Percentiles rank a stretch among this genome's conserved stretches.
phyloP scores from a whole-genome alignment of 208 protist genomes.

The Porcisia deanei region DNA sequence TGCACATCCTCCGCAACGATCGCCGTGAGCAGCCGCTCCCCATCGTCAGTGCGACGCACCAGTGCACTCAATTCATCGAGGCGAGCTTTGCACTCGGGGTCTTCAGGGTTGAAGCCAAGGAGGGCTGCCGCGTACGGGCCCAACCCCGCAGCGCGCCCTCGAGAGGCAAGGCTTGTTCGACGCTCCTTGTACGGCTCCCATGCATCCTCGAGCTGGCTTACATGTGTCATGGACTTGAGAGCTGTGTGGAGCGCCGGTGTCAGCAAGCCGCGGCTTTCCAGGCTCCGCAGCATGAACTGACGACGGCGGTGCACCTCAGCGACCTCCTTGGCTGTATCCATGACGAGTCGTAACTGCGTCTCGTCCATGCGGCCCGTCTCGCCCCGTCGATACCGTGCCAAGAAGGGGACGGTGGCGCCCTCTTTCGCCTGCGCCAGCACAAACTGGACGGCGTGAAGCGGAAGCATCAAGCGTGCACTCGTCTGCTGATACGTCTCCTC shows the following conservation, averaged over 20 bases:
- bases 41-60: slow-evolving; percentile 42
- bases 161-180: slow-evolving; percentile 70
- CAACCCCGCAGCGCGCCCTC: slow-evolving; percentile 72
- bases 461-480: slow-evolving; percentile 40
- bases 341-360: slow-evolving; percentile 48
- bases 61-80: slow-evolving; percentile 30
- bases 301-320: slow-evolving; percentile 71
- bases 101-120: slow-evolving; percentile 28
- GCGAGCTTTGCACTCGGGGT: slow-evolving; percentile 20
- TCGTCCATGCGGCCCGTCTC: slow-evolving; percentile 78
- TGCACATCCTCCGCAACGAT: slow-evolving; percentile 76
- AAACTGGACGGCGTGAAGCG: slow-evolving; percentile 41
- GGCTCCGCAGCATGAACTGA: slow-evolving; percentile 76
- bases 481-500: slow-evolving; percentile 40
- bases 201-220: slow-evolving; percentile 79
- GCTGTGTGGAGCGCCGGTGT: slow-evolving; percentile 46
- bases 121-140: slow-evolving; percentile 52
- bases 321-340: slow-evolving; percentile 73
- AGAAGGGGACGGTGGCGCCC: slow-evolving; percentile 85
- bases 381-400: slow-evolving; percentile 86
- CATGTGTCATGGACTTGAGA: slow-evolving; percentile 56
- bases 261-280: slow-evolving; percentile 70
- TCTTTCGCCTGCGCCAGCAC: slow-evolving; percentile 65
- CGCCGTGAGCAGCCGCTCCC: slow-evolving; percentile 50
- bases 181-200: slow-evolving; percentile 87